Percentiles rank a stretch among this genome's conserved stretches.
Conservation (phyloP, 495 filamentous ascomycete genomes). For the Umbilicaria muhlenbergii region DNA sequence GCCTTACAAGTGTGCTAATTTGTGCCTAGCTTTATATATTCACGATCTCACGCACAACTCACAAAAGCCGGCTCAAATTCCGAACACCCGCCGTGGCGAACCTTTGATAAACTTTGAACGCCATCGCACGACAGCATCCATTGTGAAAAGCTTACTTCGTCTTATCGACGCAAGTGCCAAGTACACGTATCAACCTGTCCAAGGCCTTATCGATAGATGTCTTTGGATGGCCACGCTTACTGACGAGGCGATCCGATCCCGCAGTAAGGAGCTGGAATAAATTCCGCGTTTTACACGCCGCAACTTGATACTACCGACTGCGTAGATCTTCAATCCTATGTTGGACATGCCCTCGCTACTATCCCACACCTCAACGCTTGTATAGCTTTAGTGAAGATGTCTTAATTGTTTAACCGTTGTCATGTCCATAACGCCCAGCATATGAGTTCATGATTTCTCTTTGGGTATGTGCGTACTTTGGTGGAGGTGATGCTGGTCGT, state of each 20-base stretch:
- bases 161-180: conserved; percentile 84
- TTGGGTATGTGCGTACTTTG: too few species aligned
- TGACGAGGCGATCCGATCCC: conserved; percentile 63
- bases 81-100: conserved; percentile 41
- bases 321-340: too few species aligned
- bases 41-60: conserved; percentile 96
- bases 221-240: conserved; percentile 84
- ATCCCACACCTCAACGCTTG: too few species aligned
- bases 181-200: conserved; percentile 72
- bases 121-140: conserved; percentile 74
- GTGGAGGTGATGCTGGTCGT: too few species aligned
- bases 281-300: too few species aligned
- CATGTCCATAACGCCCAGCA: too few species aligned
- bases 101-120: conserved; percentile 91
- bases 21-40: conserved; percentile 53
- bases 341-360: too few species aligned
- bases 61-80: conserved; percentile 60
- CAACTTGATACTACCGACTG: too few species aligned
- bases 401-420: too few species aligned
- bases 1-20: background rate
- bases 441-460: too few species aligned
- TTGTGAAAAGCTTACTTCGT: conserved; percentile 83
- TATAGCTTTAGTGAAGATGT: too few species aligned
- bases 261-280: conserved; percentile 40
- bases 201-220: conserved; percentile 76